These are phyloP conservation scores for Pachysandra terminalis DNA, from an alignment of 164 flowering plant species.

Conservation along the genomic window DNA sequence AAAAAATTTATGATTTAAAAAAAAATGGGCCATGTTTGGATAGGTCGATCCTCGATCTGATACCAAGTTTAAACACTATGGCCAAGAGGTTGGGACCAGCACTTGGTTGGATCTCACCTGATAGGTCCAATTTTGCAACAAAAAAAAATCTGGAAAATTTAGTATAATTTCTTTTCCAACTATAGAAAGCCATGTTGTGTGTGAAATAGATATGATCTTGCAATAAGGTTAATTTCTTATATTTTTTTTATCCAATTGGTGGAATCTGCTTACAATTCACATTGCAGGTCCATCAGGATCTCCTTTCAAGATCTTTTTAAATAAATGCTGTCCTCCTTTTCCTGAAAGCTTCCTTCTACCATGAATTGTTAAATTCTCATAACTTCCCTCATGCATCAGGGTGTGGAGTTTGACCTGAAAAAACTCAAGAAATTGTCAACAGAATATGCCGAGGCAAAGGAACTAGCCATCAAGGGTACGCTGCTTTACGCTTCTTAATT, in stretches of 20 bases:
- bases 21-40: no score
- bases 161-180: not conserved
- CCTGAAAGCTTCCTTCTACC: not conserved
- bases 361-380: not conserved
- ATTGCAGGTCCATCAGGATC: not conserved
- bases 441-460: conserved; percentile 54
- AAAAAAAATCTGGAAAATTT: not conserved
- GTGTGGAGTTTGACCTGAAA: conserved; percentile 57
- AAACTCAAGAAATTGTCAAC: conserved; percentile 48
- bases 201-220: not conserved
- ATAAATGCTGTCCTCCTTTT: no score
- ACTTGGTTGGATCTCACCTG: not conserved
- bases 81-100: not conserved
- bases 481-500: not conserved
- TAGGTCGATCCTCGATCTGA: no score
- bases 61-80: no score
- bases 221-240: not conserved
- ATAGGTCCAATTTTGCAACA: no score
- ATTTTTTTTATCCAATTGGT: not conserved
- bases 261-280: not conserved
- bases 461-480: conserved; percentile 63
- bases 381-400: conserved; percentile 31
- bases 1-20: no score
- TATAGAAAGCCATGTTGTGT: not conserved
- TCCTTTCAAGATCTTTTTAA: not conserved